These are phyloP conservation scores for Pythium pectinolyticum DNA, from an alignment of 352 stramenopile genomes.

Conservation along the genomic window DNA sequence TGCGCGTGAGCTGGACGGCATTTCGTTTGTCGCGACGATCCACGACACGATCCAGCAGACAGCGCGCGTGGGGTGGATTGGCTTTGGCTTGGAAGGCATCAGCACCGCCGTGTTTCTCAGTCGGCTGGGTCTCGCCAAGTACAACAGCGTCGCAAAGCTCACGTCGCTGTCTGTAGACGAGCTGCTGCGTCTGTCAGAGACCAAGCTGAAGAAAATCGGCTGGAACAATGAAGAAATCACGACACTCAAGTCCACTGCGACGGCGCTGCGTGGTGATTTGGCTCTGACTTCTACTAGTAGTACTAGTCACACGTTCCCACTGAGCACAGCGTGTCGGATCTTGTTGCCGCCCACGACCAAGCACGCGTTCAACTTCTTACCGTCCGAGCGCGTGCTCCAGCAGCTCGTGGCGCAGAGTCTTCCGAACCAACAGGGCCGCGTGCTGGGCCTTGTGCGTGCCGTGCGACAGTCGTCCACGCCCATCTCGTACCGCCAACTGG, in stretches of 20 bases:
- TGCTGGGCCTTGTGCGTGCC: conserved; percentile 49
- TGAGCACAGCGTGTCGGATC: conserved; percentile 29
- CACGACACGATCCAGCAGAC: conserved; percentile 31
- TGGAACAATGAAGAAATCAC: conserved; percentile 65
- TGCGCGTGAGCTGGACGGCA: conserved; percentile 29
- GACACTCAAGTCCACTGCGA: conserved; percentile 33
- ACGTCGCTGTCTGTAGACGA: conserved; percentile 29
- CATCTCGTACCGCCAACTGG: conserved; percentile 70
- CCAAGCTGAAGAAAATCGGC: conserved; percentile 43
- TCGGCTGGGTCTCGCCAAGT: conserved; percentile 61
- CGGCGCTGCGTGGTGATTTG: conserved; percentile 10
- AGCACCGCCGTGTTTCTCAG: conserved; percentile 49
- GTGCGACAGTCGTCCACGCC: conserved; percentile 52
- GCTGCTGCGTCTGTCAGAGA: conserved; percentile 32
- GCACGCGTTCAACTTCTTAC: conserved; percentile 66
- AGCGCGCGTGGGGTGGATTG: conserved; percentile 49
- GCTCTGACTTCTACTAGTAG: too few relatives aligned
- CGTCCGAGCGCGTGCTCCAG: conserved; percentile 43
- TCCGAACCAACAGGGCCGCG: conserved; percentile 71
- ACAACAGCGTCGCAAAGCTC: conserved; percentile 11
- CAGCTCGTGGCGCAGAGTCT: conserved; percentile 62
- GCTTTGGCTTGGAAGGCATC: conserved; percentile 76
- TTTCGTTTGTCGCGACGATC: conserved; percentile 51
- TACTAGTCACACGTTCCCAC: conserved; percentile 34
- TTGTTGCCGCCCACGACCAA: conserved; percentile 36